Conservation (phyloP, 306 rosid species). For the Alnus rubra region DNA sequence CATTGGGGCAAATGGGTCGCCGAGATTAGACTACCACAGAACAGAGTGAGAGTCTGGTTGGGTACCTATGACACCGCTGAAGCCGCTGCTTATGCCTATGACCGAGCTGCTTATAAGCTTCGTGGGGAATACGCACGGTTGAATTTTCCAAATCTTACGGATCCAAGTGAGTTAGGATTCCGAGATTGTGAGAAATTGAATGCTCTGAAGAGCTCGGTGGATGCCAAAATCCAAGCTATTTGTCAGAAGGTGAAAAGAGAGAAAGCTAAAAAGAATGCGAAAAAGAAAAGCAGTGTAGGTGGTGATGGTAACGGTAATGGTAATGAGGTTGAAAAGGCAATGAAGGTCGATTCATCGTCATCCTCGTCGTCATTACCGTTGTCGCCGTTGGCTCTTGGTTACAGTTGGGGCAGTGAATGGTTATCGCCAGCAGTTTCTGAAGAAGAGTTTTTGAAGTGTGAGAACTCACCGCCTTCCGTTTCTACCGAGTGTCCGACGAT, state of each 20-base stretch:
- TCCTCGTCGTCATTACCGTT: conserved; percentile 38
- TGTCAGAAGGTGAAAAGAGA: conserved; percentile 80
- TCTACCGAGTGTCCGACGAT: conserved; percentile 37
- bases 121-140: conserved; percentile 92
- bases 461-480: conserved; percentile 45
- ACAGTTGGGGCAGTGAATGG: conserved; percentile 41
- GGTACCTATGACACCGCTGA: conserved; percentile 93
- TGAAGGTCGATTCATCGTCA: conserved; percentile 31
- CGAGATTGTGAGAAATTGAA: conserved; percentile 56
- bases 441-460: conserved; percentile 58
- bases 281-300: conserved; percentile 37
- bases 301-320: not conserved
- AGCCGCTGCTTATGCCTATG: conserved; percentile 96
- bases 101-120: conserved; percentile 93
- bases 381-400: conserved; percentile 30
- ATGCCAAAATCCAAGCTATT: conserved; percentile 86
- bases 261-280: conserved; percentile 56
- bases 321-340: not conserved
- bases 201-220: conserved; percentile 68
- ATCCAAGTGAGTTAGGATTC: conserved; percentile 59
- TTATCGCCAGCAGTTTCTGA: conserved; percentile 48
- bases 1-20: conserved; percentile 99
- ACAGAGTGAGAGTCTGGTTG: conserved; percentile 94
- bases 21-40: conserved; percentile 93
- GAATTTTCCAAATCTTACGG: conserved; percentile 84